Evolutionary conservation across 129 eudicot species (phyloP).

Genomic region (Apium graveolens): DNA sequence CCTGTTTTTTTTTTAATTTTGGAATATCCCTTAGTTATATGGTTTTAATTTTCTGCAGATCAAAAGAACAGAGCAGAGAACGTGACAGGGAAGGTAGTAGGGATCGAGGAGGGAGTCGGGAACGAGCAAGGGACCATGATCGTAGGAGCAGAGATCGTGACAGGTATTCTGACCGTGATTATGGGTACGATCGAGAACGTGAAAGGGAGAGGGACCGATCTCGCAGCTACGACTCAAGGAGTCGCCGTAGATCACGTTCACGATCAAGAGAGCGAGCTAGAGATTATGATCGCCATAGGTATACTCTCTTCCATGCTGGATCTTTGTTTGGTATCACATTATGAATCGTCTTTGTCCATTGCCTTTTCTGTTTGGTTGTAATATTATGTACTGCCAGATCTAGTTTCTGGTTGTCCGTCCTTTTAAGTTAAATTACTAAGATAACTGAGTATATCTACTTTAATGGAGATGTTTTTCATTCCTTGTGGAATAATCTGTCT

Average conservation of each 20-base stretch:
- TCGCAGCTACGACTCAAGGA: conserved; percentile 66
- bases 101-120: conserved; percentile 65
- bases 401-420: neutral
- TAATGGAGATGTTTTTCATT: neutral
- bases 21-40: neutral
- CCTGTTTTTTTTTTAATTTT: neutral
- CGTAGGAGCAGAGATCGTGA: conserved; percentile 83
- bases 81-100: conserved; percentile 61
- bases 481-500: neutral
- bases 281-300: conserved; percentile 90
- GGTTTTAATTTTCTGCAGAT: conserved; percentile 29
- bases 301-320: neutral
- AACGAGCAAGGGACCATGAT: conserved; percentile 53
- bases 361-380: neutral
- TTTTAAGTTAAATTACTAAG: too few species aligned
- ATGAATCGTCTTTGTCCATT: neutral
- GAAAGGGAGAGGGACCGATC: conserved; percentile 58
- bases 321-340: neutral
- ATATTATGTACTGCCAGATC: neutral
- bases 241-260: conserved; percentile 79
- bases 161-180: conserved; percentile 54
- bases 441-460: too few species aligned
- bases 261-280: conserved; percentile 69
- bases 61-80: conserved; percentile 70
- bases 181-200: conserved; percentile 67